Evolutionary conservation across 345 rosid genomes (phyloP).

Genomic region (Lepidium didymum): DNA sequence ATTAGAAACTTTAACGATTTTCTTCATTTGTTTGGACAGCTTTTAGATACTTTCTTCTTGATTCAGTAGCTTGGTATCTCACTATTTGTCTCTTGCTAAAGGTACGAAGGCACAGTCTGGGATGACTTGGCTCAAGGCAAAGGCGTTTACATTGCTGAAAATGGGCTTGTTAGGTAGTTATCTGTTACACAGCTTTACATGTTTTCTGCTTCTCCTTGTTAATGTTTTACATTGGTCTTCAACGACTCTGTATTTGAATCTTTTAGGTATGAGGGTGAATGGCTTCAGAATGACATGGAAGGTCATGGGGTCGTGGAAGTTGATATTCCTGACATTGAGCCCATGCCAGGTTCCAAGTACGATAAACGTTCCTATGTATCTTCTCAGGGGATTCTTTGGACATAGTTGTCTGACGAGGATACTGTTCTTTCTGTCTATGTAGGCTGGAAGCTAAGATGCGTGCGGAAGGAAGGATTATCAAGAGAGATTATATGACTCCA

Average conservation of each 20-base stretch:
- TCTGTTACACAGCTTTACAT: not conserved
- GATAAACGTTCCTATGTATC: slow-evolving; percentile 16
- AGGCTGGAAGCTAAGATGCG: slow-evolving; percentile 96
- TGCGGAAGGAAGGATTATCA: slow-evolving; percentile 73
- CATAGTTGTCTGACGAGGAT: not conserved
- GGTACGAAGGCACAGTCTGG: slow-evolving; percentile 96
- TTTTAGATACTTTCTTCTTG: slow-evolving; percentile 1
- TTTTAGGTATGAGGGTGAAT: slow-evolving; percentile 91
- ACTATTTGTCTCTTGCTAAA: slow-evolving; percentile 12
- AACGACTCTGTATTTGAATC: not conserved
- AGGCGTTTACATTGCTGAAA: slow-evolving; percentile 82
- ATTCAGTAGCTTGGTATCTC: not conserved
- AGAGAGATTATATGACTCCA: slow-evolving; percentile 71
- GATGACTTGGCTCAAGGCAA: slow-evolving; percentile 95
- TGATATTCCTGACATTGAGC: slow-evolving; percentile 87
- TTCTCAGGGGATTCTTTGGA: not conserved
- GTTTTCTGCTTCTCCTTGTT: not conserved
- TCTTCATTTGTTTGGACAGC: not conserved
- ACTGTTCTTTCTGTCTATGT: slow-evolving; percentile 6
- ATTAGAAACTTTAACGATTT: not conserved
- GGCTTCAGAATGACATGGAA: slow-evolving; percentile 80
- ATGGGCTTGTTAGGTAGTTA: slow-evolving; percentile 69
- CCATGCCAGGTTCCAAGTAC: slow-evolving; percentile 88
- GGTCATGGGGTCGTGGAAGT: slow-evolving; percentile 92
- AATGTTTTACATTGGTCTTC: not conserved